phyloP scores from a whole-genome alignment of 371 early-diverging fungal genomes.

The Actinomucor elegans region DNA sequence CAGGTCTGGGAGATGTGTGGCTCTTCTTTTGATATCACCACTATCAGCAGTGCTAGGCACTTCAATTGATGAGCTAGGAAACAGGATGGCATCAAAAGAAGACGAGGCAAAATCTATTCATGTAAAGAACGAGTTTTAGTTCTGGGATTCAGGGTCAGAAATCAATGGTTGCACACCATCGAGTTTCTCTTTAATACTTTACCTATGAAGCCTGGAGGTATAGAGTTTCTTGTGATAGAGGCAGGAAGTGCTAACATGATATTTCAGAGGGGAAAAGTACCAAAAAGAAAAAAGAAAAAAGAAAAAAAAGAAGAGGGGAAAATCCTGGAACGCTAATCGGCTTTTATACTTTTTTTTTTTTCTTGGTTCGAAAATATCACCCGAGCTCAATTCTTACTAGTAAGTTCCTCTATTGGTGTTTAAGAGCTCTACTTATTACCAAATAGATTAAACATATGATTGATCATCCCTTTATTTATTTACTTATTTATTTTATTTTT shows the following conservation, averaged over 20 bases:
- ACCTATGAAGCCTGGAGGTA: constrained; percentile 51
- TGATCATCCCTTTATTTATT: no score
- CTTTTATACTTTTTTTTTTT: constrained; percentile 7
- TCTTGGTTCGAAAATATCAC: background rate
- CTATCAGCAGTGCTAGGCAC: background rate
- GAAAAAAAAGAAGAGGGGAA: constrained; percentile 13
- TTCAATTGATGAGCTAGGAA: constrained; percentile 13
- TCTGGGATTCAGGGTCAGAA: constrained; percentile 5
- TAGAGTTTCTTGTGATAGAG: constrained; percentile 16
- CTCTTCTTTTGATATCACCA: constrained; percentile 22
- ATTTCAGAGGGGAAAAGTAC: constrained; percentile 13
- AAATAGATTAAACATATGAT: background rate
- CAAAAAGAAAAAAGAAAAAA: constrained; percentile 40
- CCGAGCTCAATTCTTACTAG: background rate
- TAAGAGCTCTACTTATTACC: background rate
- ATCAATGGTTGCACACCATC: background rate
- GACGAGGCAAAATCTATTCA: constrained; percentile 45
- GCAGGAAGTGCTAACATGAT: constrained; percentile 29
- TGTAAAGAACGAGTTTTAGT: background rate
- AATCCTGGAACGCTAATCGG: background rate
- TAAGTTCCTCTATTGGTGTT: no score
- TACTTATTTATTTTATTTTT: no score
- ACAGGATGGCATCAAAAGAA: constrained; percentile 49
- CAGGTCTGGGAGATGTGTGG: constrained; percentile 41
- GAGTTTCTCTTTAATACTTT: background rate